These are phyloP conservation scores for Agastache rugosa DNA, from an alignment of 257 asterid species.

Conservation along the genomic window DNA sequence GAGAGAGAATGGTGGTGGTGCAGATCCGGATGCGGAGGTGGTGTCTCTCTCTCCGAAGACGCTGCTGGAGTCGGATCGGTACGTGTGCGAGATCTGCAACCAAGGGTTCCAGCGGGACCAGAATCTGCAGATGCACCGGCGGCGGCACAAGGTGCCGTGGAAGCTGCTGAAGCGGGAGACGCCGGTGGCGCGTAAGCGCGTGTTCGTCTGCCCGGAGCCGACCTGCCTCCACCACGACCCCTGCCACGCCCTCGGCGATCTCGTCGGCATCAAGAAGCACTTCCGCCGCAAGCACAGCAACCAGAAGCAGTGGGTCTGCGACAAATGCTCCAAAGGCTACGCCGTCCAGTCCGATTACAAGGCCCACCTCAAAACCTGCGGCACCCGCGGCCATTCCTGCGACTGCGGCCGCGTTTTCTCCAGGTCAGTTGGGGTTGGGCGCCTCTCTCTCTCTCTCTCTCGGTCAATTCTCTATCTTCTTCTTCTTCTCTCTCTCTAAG, in stretches of 20 bases:
- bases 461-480: not conserved
- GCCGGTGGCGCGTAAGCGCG: constrained; percentile 57
- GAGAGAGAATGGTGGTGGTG: not conserved
- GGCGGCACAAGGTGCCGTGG: constrained; percentile 97
- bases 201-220: constrained; percentile 77
- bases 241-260: constrained; percentile 78
- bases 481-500: not conserved
- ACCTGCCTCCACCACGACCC: constrained; percentile 78
- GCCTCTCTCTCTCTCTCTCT: not conserved
- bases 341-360: constrained; percentile 77
- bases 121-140: constrained; percentile 92
- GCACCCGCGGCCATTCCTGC: constrained; percentile 76
- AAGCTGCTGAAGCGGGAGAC: constrained; percentile 69
- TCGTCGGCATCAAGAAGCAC: constrained; percentile 77
- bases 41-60: constrained; percentile 87
- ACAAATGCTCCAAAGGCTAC: constrained; percentile 68
- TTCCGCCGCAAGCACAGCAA: constrained; percentile 72
- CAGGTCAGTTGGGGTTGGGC: constrained; percentile 37
- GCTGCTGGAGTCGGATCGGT: constrained; percentile 84
- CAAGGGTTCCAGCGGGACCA: constrained; percentile 96
- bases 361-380: constrained; percentile 78
- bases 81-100: constrained; percentile 96
- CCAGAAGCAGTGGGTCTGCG: constrained; percentile 72
- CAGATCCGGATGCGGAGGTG: constrained; percentile 98
- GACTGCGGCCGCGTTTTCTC: constrained; percentile 78